A percentile compares a stretch with the other conserved stretches of the same genome.
These are phyloP conservation scores for Eustoma russellianum DNA, from an alignment of 257 asterid genomes.

Conservation along the genomic window DNA sequence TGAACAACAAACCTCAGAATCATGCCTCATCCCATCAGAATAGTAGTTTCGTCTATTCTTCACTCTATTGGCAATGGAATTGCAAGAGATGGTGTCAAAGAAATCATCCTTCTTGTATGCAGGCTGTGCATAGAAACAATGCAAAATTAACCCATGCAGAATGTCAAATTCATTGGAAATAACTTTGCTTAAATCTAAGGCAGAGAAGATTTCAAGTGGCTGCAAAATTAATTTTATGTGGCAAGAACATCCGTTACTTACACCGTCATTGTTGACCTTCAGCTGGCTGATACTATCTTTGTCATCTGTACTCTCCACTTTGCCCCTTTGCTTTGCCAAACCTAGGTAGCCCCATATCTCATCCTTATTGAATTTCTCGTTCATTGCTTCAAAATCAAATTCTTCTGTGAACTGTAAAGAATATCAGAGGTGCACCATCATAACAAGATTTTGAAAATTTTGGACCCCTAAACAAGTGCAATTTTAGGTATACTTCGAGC, in stretches of 20 bases:
- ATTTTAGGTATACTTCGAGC: background rate
- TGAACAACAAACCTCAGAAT: constrained; percentile 40
- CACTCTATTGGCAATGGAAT: constrained; percentile 34
- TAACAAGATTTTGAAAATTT: background rate
- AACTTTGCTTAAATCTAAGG: background rate
- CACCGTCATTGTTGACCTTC: constrained; percentile 25
- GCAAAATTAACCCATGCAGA: background rate
- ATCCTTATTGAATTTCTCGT: constrained; percentile 73
- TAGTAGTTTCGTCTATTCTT: constrained; percentile 41
- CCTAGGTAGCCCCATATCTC: constrained; percentile 79
- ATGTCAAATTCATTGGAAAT: background rate
- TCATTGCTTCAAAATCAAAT: constrained; percentile 74
- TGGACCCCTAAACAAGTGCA: background rate
- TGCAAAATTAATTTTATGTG: background rate
- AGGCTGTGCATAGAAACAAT: constrained; percentile 37
- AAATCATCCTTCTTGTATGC: constrained; percentile 72
- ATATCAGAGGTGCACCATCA: constrained; percentile 25
- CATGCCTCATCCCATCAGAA: constrained; percentile 38
- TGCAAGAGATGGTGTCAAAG: constrained; percentile 67
- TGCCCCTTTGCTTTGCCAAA: constrained; percentile 39
- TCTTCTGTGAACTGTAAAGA: constrained; percentile 42
- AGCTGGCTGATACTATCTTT: constrained; percentile 18
- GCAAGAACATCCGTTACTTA: constrained; percentile 17
- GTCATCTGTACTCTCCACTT: constrained; percentile 23
- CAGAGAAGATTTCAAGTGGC: too few species aligned